A percentile compares a stretch with the other conserved stretches of the same genome.
These are phyloP conservation scores for Hymenoscyphus albidus DNA, from an alignment of 2,329 filamentous ascomycete species.

Conservation along the genomic window DNA sequence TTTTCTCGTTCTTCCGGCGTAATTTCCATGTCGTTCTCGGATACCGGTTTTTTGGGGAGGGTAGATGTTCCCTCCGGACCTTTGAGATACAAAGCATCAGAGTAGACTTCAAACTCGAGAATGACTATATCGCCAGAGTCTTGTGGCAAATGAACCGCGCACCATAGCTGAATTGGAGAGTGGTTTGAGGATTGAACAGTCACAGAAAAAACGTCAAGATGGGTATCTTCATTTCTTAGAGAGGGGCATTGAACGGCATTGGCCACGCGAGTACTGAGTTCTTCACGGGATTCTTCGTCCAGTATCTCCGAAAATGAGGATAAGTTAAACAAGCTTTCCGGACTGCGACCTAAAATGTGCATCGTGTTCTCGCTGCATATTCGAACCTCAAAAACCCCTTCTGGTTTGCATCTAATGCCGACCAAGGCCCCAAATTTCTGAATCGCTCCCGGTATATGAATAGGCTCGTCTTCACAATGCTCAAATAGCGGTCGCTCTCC, in stretches of 20 bases:
- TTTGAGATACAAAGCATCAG: slow-evolving; percentile 21
- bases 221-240: slow-evolving; percentile 15
- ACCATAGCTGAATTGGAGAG: slow-evolving; percentile 23
- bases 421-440: slow-evolving; percentile 26
- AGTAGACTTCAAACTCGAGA: slow-evolving; percentile 27
- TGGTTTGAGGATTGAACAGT: slow-evolving; percentile 14
- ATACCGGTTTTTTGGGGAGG: slow-evolving; percentile 16
- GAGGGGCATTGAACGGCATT: slow-evolving; percentile 17
- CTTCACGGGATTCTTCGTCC: slow-evolving; percentile 17
- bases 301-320: slow-evolving; percentile 25
- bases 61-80: slow-evolving; percentile 11
- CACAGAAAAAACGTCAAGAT: slow-evolving; percentile 23
- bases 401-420: slow-evolving; percentile 19
- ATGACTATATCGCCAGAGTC: slow-evolving; percentile 22
- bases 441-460: slow-evolving; percentile 28
- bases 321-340: slow-evolving; percentile 25
- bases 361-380: slow-evolving; percentile 28
- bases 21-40: slow-evolving; percentile 15
- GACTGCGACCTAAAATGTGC: slow-evolving; percentile 23
- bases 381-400: slow-evolving; percentile 22
- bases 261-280: slow-evolving; percentile 20
- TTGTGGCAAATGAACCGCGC: slow-evolving; percentile 24
- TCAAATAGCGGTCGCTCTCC: slow-evolving; percentile 11
- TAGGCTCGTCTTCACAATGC: slow-evolving; percentile 30
- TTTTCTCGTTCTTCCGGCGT: slow-evolving; percentile 20